Evolutionary conservation across 2,329 filamentous ascomycete genomes (phyloP).

Genomic region (Metarhizium rileyi): DNA sequence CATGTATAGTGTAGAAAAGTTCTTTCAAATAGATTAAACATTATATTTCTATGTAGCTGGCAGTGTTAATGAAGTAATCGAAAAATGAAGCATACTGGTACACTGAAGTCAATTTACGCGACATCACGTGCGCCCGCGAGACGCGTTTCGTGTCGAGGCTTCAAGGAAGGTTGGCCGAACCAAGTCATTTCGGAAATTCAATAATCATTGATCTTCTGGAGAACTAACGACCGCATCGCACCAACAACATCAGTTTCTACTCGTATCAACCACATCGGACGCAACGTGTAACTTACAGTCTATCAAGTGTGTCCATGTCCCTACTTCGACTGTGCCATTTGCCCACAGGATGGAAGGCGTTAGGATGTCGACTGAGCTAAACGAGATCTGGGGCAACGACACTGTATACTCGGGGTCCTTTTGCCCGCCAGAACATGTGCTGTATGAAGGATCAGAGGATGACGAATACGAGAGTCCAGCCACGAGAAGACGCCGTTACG

Average conservation of each 20-base stretch:
- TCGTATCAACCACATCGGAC: background rate
- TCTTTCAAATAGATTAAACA: too few species aligned
- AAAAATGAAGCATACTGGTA: background rate
- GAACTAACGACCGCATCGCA: background rate
- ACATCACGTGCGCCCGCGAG: conserved; percentile 24
- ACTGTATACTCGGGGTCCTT: conserved; percentile 37
- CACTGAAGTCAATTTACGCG: conserved; percentile 20
- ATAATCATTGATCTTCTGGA: background rate
- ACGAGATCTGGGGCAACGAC: conserved; percentile 18
- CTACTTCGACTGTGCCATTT: background rate
- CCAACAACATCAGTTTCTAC: background rate
- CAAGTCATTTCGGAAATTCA: background rate
- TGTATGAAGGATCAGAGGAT: conserved; percentile 48
- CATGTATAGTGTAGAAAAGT: too few species aligned
- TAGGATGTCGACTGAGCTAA: background rate
- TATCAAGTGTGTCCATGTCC: background rate
- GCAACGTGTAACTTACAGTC: background rate
- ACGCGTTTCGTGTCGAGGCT: conserved; percentile 16
- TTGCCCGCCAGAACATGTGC: conserved; percentile 33
- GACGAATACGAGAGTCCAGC: conserved; percentile 39
- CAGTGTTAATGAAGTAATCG: background rate
- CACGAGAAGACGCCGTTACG: conserved; percentile 42
- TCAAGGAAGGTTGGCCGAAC: background rate
- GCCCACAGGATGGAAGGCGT: background rate
- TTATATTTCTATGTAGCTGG: too few species aligned